phyloP scores from a whole-genome alignment of 2,329 filamentous ascomycete genomes.

The Fusarium sp. region DNA sequence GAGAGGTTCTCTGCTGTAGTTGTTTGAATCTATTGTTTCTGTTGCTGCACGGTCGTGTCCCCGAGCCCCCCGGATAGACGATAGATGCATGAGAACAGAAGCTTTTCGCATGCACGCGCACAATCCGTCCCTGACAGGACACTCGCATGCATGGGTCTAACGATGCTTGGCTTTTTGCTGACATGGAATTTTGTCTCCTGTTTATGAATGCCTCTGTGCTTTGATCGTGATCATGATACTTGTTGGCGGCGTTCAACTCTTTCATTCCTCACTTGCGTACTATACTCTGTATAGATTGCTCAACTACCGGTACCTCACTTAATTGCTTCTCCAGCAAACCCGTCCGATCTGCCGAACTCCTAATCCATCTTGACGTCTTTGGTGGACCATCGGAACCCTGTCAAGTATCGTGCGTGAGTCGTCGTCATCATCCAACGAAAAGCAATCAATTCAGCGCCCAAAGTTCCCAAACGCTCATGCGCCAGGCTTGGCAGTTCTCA shows the following conservation, averaged over 20 bases:
- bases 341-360: neutral
- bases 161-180: conserved; percentile 2
- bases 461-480: conserved; percentile 5
- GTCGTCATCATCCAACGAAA: conserved; percentile 32
- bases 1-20: neutral
- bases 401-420: conserved; percentile 26
- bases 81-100: neutral
- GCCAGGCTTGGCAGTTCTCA: neutral
- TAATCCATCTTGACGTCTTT: neutral
- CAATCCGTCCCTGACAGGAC: conserved; percentile 10
- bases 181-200: neutral
- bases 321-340: neutral
- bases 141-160: neutral
- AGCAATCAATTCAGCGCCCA: conserved; percentile 1
- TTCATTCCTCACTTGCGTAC: no score
- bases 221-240: no score
- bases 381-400: conserved; percentile 4
- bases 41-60: conserved; percentile 12
- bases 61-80: neutral
- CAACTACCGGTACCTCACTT: neutral
- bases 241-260: no score
- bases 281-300: no score
- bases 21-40: conserved; percentile 33
- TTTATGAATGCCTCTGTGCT: no score
- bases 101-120: conserved; percentile 2